Percentiles rank a stretch among this genome's conserved stretches.
These are phyloP conservation scores for Raddia guianensis DNA, from an alignment of 176 grass and related monocot species.

Conservation along the genomic window DNA sequence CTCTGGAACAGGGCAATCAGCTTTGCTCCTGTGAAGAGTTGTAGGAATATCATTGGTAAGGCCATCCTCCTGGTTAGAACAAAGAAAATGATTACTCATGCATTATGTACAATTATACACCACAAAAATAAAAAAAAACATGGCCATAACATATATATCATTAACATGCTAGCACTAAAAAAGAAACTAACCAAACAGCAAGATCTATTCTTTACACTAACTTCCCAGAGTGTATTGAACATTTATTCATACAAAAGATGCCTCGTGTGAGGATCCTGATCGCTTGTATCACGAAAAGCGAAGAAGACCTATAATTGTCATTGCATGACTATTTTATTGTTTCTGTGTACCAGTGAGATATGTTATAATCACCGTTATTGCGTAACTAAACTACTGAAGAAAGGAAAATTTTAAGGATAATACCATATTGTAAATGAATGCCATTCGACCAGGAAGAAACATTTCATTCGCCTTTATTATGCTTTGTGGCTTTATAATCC, in stretches of 20 bases:
- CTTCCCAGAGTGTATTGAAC: not conserved
- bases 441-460: slow-evolving; percentile 98
- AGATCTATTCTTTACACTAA: not conserved
- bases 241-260: slow-evolving; percentile 10
- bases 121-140: not conserved
- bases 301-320: slow-evolving; percentile 21
- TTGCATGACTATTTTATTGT: not conserved
- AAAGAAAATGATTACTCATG: slow-evolving; percentile 7
- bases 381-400: slow-evolving; percentile 25
- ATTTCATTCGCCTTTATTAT: slow-evolving; percentile 85
- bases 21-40: slow-evolving; percentile 97
- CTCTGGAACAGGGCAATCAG: slow-evolving; percentile 85
- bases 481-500: slow-evolving; percentile 90
- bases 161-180: not conserved
- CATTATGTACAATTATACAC: not conserved
- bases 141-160: not conserved
- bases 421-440: slow-evolving; percentile 99
- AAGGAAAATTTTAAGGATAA: slow-evolving; percentile 2
- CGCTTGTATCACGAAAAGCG: not conserved
- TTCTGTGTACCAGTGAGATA: slow-evolving; percentile 4
- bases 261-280: slow-evolving; percentile 18
- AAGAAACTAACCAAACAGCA: not conserved
- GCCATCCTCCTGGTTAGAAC: slow-evolving; percentile 77
- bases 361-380: not conserved
- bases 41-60: slow-evolving; percentile 92